These are phyloP conservation scores for Stylosanthes scabra DNA, from an alignment of 331 rosid genomes.

Conservation along the genomic window DNA sequence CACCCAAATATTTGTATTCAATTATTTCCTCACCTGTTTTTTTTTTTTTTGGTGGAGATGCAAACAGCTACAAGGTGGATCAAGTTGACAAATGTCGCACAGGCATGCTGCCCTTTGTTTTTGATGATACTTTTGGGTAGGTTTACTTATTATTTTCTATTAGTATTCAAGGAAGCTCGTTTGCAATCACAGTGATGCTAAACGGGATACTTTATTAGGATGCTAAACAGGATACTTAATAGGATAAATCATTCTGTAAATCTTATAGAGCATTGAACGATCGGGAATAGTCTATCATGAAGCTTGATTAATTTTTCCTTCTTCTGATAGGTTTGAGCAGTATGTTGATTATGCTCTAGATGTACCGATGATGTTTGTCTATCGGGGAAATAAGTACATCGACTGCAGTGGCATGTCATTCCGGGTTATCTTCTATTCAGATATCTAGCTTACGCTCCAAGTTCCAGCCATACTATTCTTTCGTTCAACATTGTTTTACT, in stretches of 20 bases:
- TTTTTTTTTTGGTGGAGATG: not conserved
- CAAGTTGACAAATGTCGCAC: conserved; percentile 40
- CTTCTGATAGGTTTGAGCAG: conserved; percentile 69
- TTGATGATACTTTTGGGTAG: conserved; percentile 77
- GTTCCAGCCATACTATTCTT: not conserved
- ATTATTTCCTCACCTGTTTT: not conserved
- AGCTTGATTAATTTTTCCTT: not conserved
- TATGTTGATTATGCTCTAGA: conserved; percentile 87
- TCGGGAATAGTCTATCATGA: too few relatives aligned
- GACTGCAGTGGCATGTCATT: conserved; percentile 77
- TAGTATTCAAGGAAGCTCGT: not conserved
- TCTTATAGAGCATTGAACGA: too few relatives aligned
- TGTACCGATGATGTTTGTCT: conserved; percentile 85
- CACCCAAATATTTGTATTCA: not conserved
- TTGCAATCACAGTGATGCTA: too few relatives aligned
- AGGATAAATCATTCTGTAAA: not conserved
- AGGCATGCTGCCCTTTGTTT: conserved; percentile 79
- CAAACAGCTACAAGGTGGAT: conserved; percentile 20
- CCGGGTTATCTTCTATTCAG: conserved; percentile 66
- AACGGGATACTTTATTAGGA: too few relatives aligned
- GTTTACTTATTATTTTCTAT: conserved; percentile 1
- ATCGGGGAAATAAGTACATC: conserved; percentile 70
- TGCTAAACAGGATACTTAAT: too few relatives aligned
- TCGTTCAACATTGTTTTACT: not conserved
- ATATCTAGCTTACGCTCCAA: not conserved